Conservation (phyloP, 169 alveolate species). For the Babesia caballi region DNA sequence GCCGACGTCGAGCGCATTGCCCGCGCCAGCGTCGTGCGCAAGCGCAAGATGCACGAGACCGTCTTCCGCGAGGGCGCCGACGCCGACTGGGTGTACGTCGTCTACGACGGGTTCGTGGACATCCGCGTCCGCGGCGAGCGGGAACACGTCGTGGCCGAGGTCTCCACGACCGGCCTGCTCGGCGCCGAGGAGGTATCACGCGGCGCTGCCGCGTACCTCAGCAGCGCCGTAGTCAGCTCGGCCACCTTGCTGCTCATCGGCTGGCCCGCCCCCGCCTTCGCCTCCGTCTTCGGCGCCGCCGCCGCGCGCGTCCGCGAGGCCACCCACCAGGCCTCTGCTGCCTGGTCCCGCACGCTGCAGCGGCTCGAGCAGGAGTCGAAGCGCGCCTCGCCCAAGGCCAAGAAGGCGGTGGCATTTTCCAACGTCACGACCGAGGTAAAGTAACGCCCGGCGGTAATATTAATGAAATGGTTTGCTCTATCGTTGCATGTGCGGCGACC, state of each 20-base stretch:
- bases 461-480: not conserved
- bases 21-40: constrained; percentile 38
- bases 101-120: constrained; percentile 47
- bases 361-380: not conserved
- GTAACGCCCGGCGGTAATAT: not conserved
- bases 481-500: constrained; percentile 26
- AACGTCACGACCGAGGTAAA: not conserved
- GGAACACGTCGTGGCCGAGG: not conserved
- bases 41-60: constrained; percentile 55
- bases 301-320: constrained; percentile 3
- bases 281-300: not conserved
- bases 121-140: not conserved
- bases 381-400: not conserved
- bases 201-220: not conserved
- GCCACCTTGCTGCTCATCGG: constrained; percentile 2
- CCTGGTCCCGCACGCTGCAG: not conserved
- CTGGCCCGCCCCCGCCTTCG: not conserved
- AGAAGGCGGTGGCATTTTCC: constrained; percentile 14
- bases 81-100: constrained; percentile 31
- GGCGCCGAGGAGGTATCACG: constrained; percentile 15
- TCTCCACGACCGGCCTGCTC: constrained; percentile 1
- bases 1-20: constrained; percentile 40
- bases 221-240: not conserved
- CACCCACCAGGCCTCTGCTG: not conserved
- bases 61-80: constrained; percentile 17